These are phyloP conservation scores for Trypanosoma avium DNA, from an alignment of 208 protist genomes.

Conservation along the genomic window DNA sequence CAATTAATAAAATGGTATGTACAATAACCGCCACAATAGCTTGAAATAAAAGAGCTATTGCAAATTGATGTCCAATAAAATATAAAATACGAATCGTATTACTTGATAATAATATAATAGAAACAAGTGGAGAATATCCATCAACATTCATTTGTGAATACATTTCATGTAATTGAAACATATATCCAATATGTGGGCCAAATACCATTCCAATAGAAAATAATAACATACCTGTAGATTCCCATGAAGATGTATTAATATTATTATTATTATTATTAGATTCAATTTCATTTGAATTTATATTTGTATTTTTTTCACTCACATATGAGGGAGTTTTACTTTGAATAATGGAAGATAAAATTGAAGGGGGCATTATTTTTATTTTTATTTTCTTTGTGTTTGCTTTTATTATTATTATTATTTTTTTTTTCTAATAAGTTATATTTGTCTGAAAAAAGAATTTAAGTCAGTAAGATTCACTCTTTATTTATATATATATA, in stretches of 20 bases:
- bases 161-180: slow-evolving; percentile 60
- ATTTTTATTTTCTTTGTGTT: no score
- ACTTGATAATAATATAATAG: slow-evolving; percentile 69
- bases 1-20: slow-evolving; percentile 47
- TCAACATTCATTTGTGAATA: slow-evolving; percentile 32
- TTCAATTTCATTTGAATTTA: no score
- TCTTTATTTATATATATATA: no score
- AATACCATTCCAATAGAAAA: slow-evolving; percentile 61
- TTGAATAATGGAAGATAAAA: no score
- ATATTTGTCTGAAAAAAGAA: no score
- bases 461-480: no score
- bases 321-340: no score
- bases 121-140: slow-evolving; percentile 70
- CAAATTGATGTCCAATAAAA: slow-evolving; percentile 60
- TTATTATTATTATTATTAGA: background rate
- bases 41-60: slow-evolving; percentile 66
- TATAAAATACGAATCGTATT: slow-evolving; percentile 83
- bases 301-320: no score
- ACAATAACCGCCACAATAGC: slow-evolving; percentile 49
- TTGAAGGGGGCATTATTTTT: no score
- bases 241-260: background rate
- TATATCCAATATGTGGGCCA: slow-evolving; percentile 69
- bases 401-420: no score
- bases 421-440: no score
- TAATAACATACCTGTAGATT: slow-evolving; percentile 6